Base-by-base conservation (phyloP, 2,329 filamentous ascomycete species). In the Bertia moriformis region DNA sequence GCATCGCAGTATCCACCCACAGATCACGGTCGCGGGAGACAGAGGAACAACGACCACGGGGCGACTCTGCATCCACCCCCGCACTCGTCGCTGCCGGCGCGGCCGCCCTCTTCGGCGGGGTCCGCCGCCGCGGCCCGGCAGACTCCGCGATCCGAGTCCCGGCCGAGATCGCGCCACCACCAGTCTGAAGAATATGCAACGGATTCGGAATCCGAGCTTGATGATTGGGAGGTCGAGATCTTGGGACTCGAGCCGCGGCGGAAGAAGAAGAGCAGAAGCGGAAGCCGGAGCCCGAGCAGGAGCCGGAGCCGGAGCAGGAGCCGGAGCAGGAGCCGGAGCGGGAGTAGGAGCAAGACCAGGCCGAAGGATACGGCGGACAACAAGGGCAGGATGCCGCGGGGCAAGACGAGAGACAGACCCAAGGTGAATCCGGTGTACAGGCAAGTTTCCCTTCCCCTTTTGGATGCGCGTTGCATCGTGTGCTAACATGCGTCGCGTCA, bases 351-450 rank as follows among this genome's bases (percentile, higher is more conserved):
- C 36, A 4, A 19, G 14, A 18, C 18, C 18, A 22, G 10, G 18
- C 17, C 4, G 4, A 18, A 38, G 36, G 18, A 7, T 4, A 18
- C 14, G 15, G 18, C 18, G 35, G 18, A 4, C 35, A n/a, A 19
- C 36, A 19, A 22, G 10, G 36, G 12, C 4, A 7, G 15, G 36
- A 38, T 19, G 18, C 17, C 36, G 3, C 18, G 14, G 10, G 24
- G n/a, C 14, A 38, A 38, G 36, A 18, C n/a, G n/a, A n/a, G n/a
- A n/a, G n/a, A 18, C 5, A 18, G 36, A 3, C 36, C 18, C 4
- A 20, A 38, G 19, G 18, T 38, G 18, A 19, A 38, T n/a, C 4
- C 36, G 4, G 36, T 19, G 18, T 38, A 19, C 14, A 38, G 36
- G 36, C 24, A 19, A 27, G 22, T 10, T 27, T 27, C 22, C 22